Base-by-base conservation (phyloP, 2,329 filamentous ascomycete species). In the Helicocarpus griseus region DNA sequence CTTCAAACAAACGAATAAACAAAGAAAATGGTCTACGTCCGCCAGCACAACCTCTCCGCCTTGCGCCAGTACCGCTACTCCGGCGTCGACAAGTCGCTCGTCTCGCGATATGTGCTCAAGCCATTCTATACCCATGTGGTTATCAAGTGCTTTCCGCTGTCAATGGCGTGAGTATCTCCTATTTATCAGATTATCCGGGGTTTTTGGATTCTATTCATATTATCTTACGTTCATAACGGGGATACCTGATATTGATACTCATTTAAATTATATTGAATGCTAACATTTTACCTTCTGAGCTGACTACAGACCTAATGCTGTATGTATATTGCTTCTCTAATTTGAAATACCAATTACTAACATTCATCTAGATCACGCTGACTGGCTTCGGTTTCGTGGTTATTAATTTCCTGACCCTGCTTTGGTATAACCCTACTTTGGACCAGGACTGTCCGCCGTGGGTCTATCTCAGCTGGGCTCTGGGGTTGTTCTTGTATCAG, bases 21-120 rank as follows among this genome's bases (percentile, higher is more conserved):
- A 6, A 24, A 36, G 77, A 62, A 21, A 76, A 96, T 96, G 89
- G 90, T 93, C 56, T 97, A 97, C 77, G 89, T 98, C 55, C 88
- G 93, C 59, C 87, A 95, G 72, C 83, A 90, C 65, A 84, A 88
- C 73, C 84, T 98, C 57, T 83, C 86, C 36, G 88, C 87, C 67
- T 82, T 98, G 62, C 87, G 87, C 70, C 80, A 90, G 71, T 98
- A 98, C 82, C 93, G 95, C 73, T 98, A 98, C 78, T 88, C 86
- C 38, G 81, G 82, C 52, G 87, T 97, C 63, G 93, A 98, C 72
- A 87, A 87, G 69, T 95, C 89, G 54, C 76, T 96, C 55, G 77
- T 89, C 38, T 96, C 90, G 58, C 87, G 85, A 69, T 97, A 96
- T 74, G 81, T 98, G 58, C 76, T 98, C 63, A 97, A 98, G 77